A percentile compares a stretch with the other conserved stretches of the same genome.
Evolutionary conservation across 768 basidiomycete genomes (phyloP).

Genomic region (Phylloporus sp.): DNA sequence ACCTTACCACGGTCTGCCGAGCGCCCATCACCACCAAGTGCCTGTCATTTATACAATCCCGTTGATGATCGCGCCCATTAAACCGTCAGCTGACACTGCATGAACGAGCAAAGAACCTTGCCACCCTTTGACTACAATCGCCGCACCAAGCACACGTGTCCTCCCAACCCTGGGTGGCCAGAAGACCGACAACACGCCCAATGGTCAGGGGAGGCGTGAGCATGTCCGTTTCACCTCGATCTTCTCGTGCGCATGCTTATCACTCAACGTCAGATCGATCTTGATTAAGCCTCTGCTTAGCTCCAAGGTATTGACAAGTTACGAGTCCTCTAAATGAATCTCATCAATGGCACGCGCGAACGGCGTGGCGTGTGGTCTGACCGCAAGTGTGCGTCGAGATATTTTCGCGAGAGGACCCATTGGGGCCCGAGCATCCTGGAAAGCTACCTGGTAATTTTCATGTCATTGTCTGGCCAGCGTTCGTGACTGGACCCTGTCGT

Average conservation of each 20-base stretch:
- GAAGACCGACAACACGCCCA: constrained; percentile 17
- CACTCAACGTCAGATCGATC: constrained; percentile 40
- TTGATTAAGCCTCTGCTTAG: constrained; percentile 64
- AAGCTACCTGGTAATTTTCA: constrained; percentile 45
- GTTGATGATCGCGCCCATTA: background rate
- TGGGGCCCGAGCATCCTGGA: constrained; percentile 56
- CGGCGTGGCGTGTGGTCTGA: constrained; percentile 51
- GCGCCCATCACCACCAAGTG: too few relatives aligned
- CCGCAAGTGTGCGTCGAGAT: constrained; percentile 36
- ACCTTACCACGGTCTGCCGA: too few relatives aligned
- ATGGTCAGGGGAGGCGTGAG: constrained; percentile 64
- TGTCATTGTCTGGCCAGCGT: background rate
- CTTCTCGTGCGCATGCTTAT: background rate
- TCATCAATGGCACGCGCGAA: constrained; percentile 46
- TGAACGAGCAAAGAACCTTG: constrained; percentile 7
- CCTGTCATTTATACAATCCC: background rate
- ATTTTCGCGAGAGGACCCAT: constrained; percentile 32
- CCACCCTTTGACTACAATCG: constrained; percentile 17
- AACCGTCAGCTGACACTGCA: too few relatives aligned
- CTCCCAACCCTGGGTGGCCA: constrained; percentile 32
- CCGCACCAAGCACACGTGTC: constrained; percentile 21
- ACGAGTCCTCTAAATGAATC: constrained; percentile 33
- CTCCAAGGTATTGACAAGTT: constrained; percentile 44
- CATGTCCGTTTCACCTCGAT: constrained; percentile 40
- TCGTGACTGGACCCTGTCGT: background rate